These are phyloP conservation scores for Brassica juncea DNA, from an alignment of 345 rosid species.

Conservation along the genomic window DNA sequence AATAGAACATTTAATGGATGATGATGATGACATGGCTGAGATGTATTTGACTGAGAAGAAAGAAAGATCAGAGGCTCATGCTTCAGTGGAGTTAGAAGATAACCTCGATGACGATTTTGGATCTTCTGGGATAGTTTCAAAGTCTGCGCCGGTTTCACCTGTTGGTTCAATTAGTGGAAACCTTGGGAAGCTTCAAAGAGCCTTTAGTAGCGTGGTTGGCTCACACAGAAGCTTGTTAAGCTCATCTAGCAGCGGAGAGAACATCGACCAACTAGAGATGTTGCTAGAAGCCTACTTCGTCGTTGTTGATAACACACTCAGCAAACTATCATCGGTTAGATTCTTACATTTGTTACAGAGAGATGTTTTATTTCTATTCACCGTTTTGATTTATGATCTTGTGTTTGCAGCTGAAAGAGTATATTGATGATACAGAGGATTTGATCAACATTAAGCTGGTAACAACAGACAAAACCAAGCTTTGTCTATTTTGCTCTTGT, in stretches of 20 bases:
- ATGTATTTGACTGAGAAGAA: slow-evolving; percentile 97
- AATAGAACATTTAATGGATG: slow-evolving; percentile 96
- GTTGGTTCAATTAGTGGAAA: slow-evolving; percentile 54
- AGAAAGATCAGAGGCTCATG: slow-evolving; percentile 65
- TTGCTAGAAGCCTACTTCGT: neutral
- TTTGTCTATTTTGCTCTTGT: neutral
- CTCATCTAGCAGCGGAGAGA: slow-evolving; percentile 60
- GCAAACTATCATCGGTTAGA: slow-evolving; percentile 84
- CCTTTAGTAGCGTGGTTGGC: slow-evolving; percentile 70
- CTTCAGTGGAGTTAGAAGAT: slow-evolving; percentile 46
- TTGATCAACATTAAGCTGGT: slow-evolving; percentile 94
- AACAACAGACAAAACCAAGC: slow-evolving; percentile 15
- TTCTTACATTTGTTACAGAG: neutral
- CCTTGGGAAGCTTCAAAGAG: slow-evolving; percentile 67
- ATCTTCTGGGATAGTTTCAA: slow-evolving; percentile 48
- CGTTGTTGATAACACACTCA: slow-evolving; percentile 60
- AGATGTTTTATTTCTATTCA: neutral
- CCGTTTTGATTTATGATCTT: slow-evolving; percentile 9
- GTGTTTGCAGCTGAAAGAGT: slow-evolving; percentile 81
- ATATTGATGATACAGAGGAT: slow-evolving; percentile 97
- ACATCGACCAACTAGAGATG: slow-evolving; percentile 74
- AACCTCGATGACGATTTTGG: slow-evolving; percentile 44
- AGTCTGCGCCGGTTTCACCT: slow-evolving; percentile 90
- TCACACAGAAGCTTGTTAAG: slow-evolving; percentile 70
- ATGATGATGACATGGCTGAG: slow-evolving; percentile 99